Conservation (phyloP, 148 eudicot species). For the Cornus controversa region DNA sequence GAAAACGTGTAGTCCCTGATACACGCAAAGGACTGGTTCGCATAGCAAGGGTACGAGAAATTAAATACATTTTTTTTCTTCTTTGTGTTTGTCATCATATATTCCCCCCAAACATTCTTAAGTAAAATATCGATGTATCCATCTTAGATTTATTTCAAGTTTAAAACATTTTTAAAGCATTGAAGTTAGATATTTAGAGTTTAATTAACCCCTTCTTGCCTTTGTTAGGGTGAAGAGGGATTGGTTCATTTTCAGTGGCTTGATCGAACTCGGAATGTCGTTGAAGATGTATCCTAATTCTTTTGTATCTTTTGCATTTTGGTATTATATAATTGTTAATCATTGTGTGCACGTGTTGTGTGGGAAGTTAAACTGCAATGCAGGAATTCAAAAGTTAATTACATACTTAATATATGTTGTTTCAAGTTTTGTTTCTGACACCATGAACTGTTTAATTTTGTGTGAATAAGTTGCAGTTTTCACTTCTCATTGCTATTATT, state of each 20-base stretch:
- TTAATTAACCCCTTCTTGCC: neutral
- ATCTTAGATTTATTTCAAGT: neutral
- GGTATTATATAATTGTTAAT: neutral
- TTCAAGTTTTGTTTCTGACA: neutral
- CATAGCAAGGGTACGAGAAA: slow-evolving; percentile 64
- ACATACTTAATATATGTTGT: neutral
- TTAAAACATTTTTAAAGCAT: neutral
- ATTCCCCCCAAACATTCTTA: neutral
- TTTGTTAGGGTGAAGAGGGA: slow-evolving; percentile 85
- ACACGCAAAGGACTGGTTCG: slow-evolving; percentile 90
- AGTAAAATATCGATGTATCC: neutral
- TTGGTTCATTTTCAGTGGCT: slow-evolving; percentile 91
- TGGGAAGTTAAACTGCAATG: neutral
- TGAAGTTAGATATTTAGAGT: neutral
- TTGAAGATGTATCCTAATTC: slow-evolving; percentile 90
- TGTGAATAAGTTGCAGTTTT: neutral
- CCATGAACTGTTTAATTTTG: neutral
- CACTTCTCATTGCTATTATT: neutral
- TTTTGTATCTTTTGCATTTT: neutral
- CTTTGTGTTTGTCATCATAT: neutral
- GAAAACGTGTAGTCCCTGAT: slow-evolving; percentile 83
- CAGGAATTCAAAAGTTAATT: neutral
- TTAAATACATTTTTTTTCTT: neutral
- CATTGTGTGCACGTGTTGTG: neutral
- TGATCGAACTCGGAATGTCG: slow-evolving; percentile 60